Evolutionary conservation across 345 rosid species (phyloP).

Genomic region (Nasturtium officinale): DNA sequence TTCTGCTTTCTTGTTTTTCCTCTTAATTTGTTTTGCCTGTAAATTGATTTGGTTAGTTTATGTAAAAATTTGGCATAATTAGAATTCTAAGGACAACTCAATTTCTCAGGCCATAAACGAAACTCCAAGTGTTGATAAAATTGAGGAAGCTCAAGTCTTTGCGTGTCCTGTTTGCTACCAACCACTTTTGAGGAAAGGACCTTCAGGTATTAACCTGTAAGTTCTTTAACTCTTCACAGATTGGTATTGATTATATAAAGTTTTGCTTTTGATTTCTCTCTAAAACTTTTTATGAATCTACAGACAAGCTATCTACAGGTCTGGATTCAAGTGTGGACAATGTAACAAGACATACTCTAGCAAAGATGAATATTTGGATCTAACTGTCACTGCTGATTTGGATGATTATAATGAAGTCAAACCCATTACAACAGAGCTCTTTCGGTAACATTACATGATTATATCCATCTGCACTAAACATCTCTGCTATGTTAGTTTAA

Average conservation of each 20-base stretch:
- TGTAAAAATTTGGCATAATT: neutral
- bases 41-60: neutral
- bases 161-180: conserved; percentile 88
- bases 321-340: conserved; percentile 81
- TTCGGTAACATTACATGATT: conserved; percentile 53
- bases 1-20: neutral
- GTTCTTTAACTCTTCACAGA: conserved; percentile 38
- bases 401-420: conserved; percentile 67
- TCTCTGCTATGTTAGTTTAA: neutral
- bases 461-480: neutral
- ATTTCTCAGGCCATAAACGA: conserved; percentile 31
- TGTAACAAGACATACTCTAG: conserved; percentile 87
- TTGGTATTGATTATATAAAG: neutral
- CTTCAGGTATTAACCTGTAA: conserved; percentile 86
- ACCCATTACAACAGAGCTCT: conserved; percentile 73
- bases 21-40: neutral
- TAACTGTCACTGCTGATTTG: conserved; percentile 75
- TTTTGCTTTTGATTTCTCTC: neutral
- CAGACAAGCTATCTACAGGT: conserved; percentile 85
- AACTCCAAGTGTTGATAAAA: conserved; percentile 44
- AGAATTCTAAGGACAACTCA: neutral
- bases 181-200: conserved; percentile 86
- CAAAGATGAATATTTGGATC: conserved; percentile 77
- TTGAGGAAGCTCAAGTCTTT: conserved; percentile 57
- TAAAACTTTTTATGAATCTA: conserved; percentile 22